Conservation (phyloP, 768 basidiomycete genomes). For the Podaxis sp. region DNA sequence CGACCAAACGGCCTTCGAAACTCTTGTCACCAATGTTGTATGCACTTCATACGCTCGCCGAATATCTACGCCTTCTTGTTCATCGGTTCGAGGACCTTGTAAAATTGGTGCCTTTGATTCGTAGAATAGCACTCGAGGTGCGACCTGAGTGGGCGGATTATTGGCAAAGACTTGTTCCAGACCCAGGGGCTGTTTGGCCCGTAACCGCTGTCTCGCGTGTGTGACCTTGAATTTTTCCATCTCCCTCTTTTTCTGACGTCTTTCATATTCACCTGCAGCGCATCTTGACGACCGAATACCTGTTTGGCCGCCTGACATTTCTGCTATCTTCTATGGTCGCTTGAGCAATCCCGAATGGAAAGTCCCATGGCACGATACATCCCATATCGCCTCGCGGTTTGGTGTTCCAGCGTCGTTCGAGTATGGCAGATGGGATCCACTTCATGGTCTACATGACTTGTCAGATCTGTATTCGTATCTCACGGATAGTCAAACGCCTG, state of each 20-base stretch:
- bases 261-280: slow-evolving; percentile 42
- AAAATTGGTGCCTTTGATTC: slow-evolving; percentile 61
- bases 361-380: slow-evolving; percentile 50
- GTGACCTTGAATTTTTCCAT: not conserved
- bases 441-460: slow-evolving; percentile 52
- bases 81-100: slow-evolving; percentile 56
- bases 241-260: slow-evolving; percentile 34
- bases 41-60: slow-evolving; percentile 78
- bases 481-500: slow-evolving; percentile 49
- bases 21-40: slow-evolving; percentile 62
- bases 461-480: slow-evolving; percentile 58
- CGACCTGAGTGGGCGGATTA: slow-evolving; percentile 91
- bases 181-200: slow-evolving; percentile 61
- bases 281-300: slow-evolving; percentile 71
- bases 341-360: slow-evolving; percentile 71
- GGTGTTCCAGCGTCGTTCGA: slow-evolving; percentile 55
- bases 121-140: slow-evolving; percentile 58
- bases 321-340: slow-evolving; percentile 60
- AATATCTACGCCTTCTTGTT: slow-evolving; percentile 61
- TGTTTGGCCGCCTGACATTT: slow-evolving; percentile 77
- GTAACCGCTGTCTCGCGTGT: slow-evolving; percentile 5
- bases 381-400: slow-evolving; percentile 46
- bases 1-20: slow-evolving; percentile 35
- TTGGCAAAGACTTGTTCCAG: slow-evolving; percentile 82
- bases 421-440: slow-evolving; percentile 63